A percentile compares a stretch with the other conserved stretches of the same genome.
Evolutionary conservation across 306 rosid species (phyloP).

Genomic region (Pterocarpus macrocarpus): DNA sequence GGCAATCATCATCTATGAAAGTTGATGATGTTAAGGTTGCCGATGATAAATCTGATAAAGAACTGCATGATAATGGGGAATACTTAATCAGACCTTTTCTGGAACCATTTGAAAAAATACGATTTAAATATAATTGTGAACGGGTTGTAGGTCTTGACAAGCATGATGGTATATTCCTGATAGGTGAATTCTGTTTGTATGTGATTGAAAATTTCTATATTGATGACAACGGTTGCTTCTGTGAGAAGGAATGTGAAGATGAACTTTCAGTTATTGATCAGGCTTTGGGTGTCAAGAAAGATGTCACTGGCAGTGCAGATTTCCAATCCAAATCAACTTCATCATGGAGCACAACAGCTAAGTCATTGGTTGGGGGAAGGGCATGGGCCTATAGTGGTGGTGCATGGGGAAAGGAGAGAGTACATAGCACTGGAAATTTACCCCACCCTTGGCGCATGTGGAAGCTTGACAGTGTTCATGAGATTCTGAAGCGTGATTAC

Average conservation of each 20-base stretch:
- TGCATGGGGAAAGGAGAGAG: constrained; percentile 99
- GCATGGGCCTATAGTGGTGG: constrained; percentile 99
- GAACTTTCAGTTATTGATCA: constrained; percentile 96
- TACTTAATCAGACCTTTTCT: constrained; percentile 93
- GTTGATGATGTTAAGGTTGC: constrained; percentile 67
- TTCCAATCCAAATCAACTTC: constrained; percentile 85
- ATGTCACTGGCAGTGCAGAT: constrained; percentile 69
- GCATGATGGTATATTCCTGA: constrained; percentile 97
- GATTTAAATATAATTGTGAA: constrained; percentile 93
- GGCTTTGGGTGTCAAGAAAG: constrained; percentile 98
- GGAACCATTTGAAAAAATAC: constrained; percentile 88
- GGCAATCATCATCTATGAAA: constrained; percentile 75
- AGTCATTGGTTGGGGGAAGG: constrained; percentile 89
- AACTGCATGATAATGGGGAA: constrained; percentile 89
- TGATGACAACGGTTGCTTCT: constrained; percentile 86
- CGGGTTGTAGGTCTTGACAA: constrained; percentile 98
- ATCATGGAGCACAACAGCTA: constrained; percentile 71
- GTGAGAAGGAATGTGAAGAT: constrained; percentile 89
- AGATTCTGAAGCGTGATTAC: constrained; percentile 98
- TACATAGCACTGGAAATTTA: constrained; percentile 79
- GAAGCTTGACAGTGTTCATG: constrained; percentile 98
- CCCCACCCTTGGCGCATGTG: constrained; percentile 99
- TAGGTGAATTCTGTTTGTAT: constrained; percentile 89
- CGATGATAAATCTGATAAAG: constrained; percentile 83
- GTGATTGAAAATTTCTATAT: constrained; percentile 95